Base-by-base conservation (phyloP, 1,284 basidiomycete species). In the Mycena sp. region DNA sequence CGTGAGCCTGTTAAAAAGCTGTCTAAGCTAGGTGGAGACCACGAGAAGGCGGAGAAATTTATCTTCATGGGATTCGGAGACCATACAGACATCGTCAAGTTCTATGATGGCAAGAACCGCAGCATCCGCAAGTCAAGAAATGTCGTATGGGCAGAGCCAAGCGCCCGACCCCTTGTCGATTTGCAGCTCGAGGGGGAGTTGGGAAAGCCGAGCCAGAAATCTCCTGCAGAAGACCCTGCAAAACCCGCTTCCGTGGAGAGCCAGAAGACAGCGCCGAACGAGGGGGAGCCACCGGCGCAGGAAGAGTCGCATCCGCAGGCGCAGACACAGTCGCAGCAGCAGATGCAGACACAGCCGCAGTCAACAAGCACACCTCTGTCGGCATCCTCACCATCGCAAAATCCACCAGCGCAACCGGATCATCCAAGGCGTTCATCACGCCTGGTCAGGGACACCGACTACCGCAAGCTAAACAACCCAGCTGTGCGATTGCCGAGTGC, bases 151-250 rank as follows among this genome's bases (percentile, higher is more conserved):
- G 37, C 21, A 7, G 19, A 40, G 43, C 52, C 52, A 51, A 60
- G 50, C 58, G 11, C 45, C 37, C 44, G 30, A n/a, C 1, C 58
- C 51, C 41, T 21, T 17, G 32, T 53, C 50, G 50, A 60, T 60
- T 29, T 53, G 50, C 50, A 45, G 50, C 58, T 60, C 50, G 58
- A 60, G 58, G 58, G 58, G 58, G 58, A 60, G 58, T n/a, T 61
- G 50, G 46, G 40, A 26, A 54, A 28, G 58, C 50, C 58, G 45
- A 61, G 51, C 58, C 28, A 38, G 51, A 32, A 53, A 61, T 61
- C 51, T 32, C 58, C 58, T 44, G 32, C 43, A 53, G 51, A 54
- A 53, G 17, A 23, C 1, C 16, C 58, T 61, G 58, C 50, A 61
- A 26, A 48, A 61, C 35, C 58, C 44, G 51, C 43, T 6, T 26